A percentile compares a stretch with the other conserved stretches of the same genome.
Evolutionary conservation across 768 basidiomycete species (phyloP).

Genomic region (Asterophora lycoperdoides): DNA sequence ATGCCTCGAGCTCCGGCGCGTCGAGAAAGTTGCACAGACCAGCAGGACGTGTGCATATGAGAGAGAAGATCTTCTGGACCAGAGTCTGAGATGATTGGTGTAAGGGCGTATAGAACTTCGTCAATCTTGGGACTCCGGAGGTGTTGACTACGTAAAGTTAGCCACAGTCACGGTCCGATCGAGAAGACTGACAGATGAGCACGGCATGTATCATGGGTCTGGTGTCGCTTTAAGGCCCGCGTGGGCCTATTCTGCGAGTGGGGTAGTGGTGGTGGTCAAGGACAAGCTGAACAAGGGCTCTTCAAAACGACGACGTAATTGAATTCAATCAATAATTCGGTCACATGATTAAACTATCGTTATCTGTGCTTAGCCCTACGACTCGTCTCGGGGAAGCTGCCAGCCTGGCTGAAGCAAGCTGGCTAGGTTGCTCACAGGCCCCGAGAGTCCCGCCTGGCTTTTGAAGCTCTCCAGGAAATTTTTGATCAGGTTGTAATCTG

Average conservation of each 20-base stretch:
- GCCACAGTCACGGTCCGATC: neutral
- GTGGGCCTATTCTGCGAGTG: neutral
- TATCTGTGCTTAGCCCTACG: conserved; percentile 27
- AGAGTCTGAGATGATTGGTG: conserved; percentile 64
- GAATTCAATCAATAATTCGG: neutral
- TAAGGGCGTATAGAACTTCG: conserved; percentile 86
- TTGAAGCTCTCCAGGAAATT: conserved; percentile 97
- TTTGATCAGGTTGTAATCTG: conserved; percentile 91
- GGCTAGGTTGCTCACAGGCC: conserved; percentile 87
- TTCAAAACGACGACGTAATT: no score
- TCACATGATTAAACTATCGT: conserved; percentile 15
- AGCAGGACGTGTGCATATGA: conserved; percentile 76
- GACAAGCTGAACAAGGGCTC: no score
- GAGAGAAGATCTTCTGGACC: conserved; percentile 85
- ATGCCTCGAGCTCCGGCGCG: conserved; percentile 78
- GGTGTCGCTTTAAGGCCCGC: conserved; percentile 5
- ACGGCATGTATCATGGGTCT: conserved; percentile 76
- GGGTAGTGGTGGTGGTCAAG: neutral
- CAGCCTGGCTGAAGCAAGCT: conserved; percentile 79
- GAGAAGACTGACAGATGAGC: conserved; percentile 62
- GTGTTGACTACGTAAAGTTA: conserved; percentile 71
- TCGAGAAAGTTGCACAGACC: conserved; percentile 96
- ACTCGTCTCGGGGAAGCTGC: conserved; percentile 66
- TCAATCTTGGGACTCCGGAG: conserved; percentile 76
- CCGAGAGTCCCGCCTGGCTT: conserved; percentile 82